These are phyloP conservation scores for Cenchrus purpureus DNA, from an alignment of 176 grass and related monocot genomes.

Conservation along the genomic window DNA sequence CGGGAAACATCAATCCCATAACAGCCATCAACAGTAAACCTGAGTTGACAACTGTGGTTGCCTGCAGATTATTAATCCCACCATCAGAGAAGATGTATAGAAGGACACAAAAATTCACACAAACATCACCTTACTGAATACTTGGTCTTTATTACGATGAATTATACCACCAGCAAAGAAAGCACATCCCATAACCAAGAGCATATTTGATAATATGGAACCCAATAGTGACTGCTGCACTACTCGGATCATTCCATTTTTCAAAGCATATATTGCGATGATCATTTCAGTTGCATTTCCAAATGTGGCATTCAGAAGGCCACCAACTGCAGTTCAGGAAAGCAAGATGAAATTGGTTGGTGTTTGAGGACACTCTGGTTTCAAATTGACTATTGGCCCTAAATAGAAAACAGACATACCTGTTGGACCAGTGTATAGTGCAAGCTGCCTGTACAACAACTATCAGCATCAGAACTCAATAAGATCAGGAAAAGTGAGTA, in stretches of 20 bases:
- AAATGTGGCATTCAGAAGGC: constrained; percentile 92
- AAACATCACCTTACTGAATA: constrained; percentile 74
- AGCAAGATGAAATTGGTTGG: neutral
- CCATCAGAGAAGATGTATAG: constrained; percentile 12
- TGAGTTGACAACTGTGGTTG: constrained; percentile 68
- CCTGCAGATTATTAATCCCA: constrained; percentile 41
- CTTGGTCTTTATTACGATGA: constrained; percentile 70
- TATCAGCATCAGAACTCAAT: constrained; percentile 31
- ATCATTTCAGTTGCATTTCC: constrained; percentile 94
- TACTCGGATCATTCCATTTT: constrained; percentile 77
- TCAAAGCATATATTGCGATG: constrained; percentile 81
- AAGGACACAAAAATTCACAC: constrained; percentile 16
- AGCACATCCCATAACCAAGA: constrained; percentile 79
- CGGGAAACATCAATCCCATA: constrained; percentile 81
- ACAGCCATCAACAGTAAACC: constrained; percentile 83
- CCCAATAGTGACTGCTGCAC: constrained; percentile 84
- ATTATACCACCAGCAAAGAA: constrained; percentile 75
- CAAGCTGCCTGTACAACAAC: constrained; percentile 69
- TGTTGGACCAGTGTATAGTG: constrained; percentile 72
- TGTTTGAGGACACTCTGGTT: neutral
- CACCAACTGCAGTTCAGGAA: constrained; percentile 64
- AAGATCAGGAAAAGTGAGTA: constrained; percentile 26
- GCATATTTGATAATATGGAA: constrained; percentile 92
- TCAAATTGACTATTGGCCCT: neutral
- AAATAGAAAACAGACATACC: constrained; percentile 56